Percentiles rank a stretch among this genome's conserved stretches.
Evolutionary conservation across 176 grass and related monocot species (phyloP).

Genomic region (Carex kokanica): DNA sequence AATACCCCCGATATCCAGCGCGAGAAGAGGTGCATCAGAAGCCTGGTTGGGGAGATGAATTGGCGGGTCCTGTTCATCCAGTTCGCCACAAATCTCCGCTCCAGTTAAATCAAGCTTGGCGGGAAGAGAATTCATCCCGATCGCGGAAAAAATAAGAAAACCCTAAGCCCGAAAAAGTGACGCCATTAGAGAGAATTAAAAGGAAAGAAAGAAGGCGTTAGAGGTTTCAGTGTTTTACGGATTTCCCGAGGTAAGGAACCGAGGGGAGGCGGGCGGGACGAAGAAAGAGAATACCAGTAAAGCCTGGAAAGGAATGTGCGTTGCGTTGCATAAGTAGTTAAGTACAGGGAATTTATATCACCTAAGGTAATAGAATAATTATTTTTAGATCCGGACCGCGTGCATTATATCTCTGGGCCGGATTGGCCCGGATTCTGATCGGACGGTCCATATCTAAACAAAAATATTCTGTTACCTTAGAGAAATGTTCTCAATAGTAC

Average conservation of each 20-base stretch:
- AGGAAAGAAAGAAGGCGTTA: not conserved
- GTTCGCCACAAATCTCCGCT: constrained; percentile 64
- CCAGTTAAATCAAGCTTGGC: constrained; percentile 50
- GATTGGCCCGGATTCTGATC: no score
- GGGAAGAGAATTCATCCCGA: constrained; percentile 20
- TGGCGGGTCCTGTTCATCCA: constrained; percentile 53
- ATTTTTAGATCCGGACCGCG: no score
- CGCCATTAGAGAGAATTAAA: not conserved
- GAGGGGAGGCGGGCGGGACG: not conserved
- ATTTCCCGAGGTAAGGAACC: not conserved
- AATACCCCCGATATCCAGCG: constrained; percentile 81
- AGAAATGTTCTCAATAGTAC: not conserved
- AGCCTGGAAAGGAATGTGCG: not conserved
- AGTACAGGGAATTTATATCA: no score
- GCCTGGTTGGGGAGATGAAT: constrained; percentile 75
- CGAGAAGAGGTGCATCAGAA: constrained; percentile 55
- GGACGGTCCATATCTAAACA: no score
- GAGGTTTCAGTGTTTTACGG: not conserved
- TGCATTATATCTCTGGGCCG: no score
- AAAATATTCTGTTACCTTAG: no score
- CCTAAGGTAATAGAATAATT: no score
- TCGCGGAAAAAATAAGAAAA: not conserved
- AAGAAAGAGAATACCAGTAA: not conserved
- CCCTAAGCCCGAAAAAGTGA: not conserved
- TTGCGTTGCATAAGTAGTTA: not conserved